phyloP scores from a whole-genome alignment of 176 grass and related monocot genomes.

The Musa acuminata region DNA sequence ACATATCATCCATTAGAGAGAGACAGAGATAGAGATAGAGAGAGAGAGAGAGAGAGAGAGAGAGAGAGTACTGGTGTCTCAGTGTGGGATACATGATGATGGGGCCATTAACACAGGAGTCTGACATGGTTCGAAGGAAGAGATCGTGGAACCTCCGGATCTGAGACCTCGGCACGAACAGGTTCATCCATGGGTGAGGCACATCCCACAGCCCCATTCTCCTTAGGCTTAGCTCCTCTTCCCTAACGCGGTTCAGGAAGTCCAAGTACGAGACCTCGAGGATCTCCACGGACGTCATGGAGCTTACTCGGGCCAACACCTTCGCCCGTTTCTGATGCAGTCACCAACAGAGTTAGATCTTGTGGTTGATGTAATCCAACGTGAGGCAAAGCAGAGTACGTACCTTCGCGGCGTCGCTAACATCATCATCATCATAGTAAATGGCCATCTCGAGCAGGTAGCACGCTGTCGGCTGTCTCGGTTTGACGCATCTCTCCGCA shows the following conservation, averaged over 20 bases:
- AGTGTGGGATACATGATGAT: conserved; percentile 8
- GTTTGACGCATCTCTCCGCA: neutral
- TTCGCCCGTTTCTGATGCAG: neutral
- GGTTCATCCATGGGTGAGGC: conserved; percentile 9
- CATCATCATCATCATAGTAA: neutral
- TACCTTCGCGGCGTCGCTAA: neutral
- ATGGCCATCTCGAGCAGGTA: neutral
- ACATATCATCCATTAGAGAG: neutral
- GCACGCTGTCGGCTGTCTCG: neutral
- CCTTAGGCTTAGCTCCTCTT: neutral
- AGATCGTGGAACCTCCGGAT: neutral
- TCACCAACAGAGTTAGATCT: neutral
- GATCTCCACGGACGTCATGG: neutral
- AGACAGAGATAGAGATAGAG: no score
- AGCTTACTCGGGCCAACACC: neutral
- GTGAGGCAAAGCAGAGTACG: neutral
- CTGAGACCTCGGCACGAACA: neutral
- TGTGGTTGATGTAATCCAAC: neutral
- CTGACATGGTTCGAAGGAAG: neutral
- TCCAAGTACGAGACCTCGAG: neutral
- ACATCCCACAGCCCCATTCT: neutral
- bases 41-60: neutral
- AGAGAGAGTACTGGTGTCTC: neutral
- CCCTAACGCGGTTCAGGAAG: neutral
- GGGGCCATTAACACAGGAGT: neutral